Percentiles rank a stretch among this genome's conserved stretches.
Conservation (phyloP, 352 stramenopile species). For the Globisporangium rhizosaccharum region DNA sequence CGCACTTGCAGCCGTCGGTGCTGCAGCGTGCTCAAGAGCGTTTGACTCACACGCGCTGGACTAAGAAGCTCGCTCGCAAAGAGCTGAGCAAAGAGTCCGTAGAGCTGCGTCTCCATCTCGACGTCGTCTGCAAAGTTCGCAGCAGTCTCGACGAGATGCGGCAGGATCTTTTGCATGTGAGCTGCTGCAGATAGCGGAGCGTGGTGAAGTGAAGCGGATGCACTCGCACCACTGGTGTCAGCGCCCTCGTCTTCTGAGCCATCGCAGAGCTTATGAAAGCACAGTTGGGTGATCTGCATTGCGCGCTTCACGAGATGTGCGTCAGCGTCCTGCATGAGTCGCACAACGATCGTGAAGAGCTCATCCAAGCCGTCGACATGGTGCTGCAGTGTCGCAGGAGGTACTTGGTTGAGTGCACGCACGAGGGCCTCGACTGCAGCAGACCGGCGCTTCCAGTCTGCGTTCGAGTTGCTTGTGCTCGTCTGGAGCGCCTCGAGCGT, state of each 20-base stretch:
- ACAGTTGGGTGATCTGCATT: slow-evolving; percentile 46
- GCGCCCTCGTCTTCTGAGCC: slow-evolving; percentile 1
- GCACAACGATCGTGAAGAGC: slow-evolving; percentile 40
- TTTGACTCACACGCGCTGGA: slow-evolving; percentile 17
- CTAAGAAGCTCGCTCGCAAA: slow-evolving; percentile 24
- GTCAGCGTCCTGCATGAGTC: slow-evolving; percentile 61
- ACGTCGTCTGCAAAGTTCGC: slow-evolving; percentile 53
- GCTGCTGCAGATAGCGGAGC: not conserved
- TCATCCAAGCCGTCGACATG: slow-evolving; percentile 21
- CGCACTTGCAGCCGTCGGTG: slow-evolving; percentile 55
- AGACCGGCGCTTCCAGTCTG: slow-evolving; percentile 66
- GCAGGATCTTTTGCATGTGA: slow-evolving; percentile 38
- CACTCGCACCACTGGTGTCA: not conserved
- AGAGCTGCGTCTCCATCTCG: slow-evolving; percentile 35
- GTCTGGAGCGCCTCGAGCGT: slow-evolving; percentile 29
- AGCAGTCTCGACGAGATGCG: slow-evolving; percentile 44
- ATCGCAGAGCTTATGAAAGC: slow-evolving; percentile 42
- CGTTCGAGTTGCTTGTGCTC: slow-evolving; percentile 52
- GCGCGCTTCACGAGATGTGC: slow-evolving; percentile 61
- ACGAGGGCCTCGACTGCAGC: slow-evolving; percentile 56
- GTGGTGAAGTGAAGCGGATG: not conserved
- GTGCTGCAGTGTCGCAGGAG: slow-evolving; percentile 11
- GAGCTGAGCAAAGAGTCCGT: slow-evolving; percentile 25
- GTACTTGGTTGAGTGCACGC: slow-evolving; percentile 27
- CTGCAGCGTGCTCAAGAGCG: slow-evolving; percentile 30